Percentiles rank a stretch among this genome's conserved stretches.
Conservation (phyloP, 345 rosid species). For the Rhodamnia rubescens region DNA sequence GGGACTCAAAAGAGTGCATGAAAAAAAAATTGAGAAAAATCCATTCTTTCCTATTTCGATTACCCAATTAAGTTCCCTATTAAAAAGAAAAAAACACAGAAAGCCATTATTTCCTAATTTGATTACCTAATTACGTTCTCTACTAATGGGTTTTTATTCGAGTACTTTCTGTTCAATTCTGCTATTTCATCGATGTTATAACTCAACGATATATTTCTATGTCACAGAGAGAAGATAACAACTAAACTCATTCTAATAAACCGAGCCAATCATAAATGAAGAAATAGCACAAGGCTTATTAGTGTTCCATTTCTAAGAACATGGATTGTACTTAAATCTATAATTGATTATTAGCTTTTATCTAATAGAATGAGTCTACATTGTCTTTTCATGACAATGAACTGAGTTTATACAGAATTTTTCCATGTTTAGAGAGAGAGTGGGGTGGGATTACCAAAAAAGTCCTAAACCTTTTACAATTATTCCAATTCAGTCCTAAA, state of each 20-base stretch:
- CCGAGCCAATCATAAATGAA: background rate
- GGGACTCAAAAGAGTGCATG: background rate
- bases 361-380: background rate
- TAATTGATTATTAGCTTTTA: background rate
- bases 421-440: background rate
- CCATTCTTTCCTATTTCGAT: background rate
- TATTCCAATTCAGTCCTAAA: too few species aligned
- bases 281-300: background rate
- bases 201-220: background rate
- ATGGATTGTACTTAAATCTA: background rate
- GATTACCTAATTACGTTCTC: background rate
- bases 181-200: background rate
- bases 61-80: background rate
- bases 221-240: rapidly evolving
- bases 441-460: background rate
- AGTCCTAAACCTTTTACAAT: too few species aligned
- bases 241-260: background rate
- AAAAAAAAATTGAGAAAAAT: background rate
- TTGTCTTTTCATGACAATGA: background rate
- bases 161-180: background rate
- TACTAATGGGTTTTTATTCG: background rate
- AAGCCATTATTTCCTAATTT: background rate
- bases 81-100: background rate
- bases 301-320: background rate
- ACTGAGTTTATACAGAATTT: background rate